Evolutionary conservation across 495 filamentous ascomycete genomes (phyloP).

Genomic region (Neurospora tetraspora): DNA sequence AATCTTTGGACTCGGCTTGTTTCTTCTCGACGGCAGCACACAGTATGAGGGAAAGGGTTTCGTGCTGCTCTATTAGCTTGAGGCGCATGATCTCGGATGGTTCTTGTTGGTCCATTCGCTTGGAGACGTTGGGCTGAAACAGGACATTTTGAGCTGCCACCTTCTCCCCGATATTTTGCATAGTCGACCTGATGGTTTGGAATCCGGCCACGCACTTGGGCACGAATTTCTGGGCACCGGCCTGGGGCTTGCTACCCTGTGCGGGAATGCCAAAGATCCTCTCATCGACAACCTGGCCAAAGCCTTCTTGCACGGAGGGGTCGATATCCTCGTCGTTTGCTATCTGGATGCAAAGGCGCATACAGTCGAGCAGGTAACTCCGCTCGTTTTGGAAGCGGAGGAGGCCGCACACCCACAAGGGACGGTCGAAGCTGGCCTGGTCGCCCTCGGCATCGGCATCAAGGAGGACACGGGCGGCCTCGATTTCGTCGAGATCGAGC

Average conservation of each 20-base stretch:
- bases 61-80: conserved; percentile 76
- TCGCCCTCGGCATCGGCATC: conserved; percentile 57
- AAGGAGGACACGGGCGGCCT: conserved; percentile 65
- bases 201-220: conserved; percentile 63
- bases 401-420: conserved; percentile 60
- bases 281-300: conserved; percentile 28
- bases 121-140: conserved; percentile 44
- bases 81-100: conserved; percentile 60
- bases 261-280: conserved; percentile 26
- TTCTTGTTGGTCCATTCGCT: conserved; percentile 60
- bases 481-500: conserved; percentile 78
- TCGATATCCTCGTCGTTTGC: conserved; percentile 43
- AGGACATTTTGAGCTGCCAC: conserved; percentile 60
- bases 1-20: conserved; percentile 58
- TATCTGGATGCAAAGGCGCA: conserved; percentile 63
- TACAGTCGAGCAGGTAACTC: conserved; percentile 66
- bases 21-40: conserved; percentile 66
- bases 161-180: conserved; percentile 61
- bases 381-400: conserved; percentile 78
- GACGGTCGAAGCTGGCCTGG: conserved; percentile 51
- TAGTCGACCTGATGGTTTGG: conserved; percentile 59
- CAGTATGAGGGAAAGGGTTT: conserved; percentile 68
- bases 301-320: conserved; percentile 25
- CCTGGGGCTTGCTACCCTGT: conserved; percentile 11
- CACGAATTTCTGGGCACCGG: conserved; percentile 37